These are phyloP conservation scores for Luvunga scandens DNA, from an alignment of 345 rosid species.

Conservation along the genomic window DNA sequence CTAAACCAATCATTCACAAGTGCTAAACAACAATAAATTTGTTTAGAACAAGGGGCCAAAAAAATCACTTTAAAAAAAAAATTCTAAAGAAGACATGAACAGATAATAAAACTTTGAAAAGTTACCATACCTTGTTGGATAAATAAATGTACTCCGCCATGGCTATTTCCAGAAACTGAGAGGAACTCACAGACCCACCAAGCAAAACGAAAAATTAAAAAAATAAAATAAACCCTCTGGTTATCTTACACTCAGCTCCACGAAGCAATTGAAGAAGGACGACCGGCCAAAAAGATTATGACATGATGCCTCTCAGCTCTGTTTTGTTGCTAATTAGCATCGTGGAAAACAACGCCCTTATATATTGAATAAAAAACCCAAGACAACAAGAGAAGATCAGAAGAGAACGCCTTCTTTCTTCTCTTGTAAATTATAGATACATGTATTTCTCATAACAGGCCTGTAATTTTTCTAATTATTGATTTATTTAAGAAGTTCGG, in stretches of 20 bases:
- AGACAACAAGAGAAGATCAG: not conserved
- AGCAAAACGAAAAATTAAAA: not conserved
- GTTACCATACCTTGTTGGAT: slow-evolving; percentile 46
- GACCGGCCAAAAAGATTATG: not conserved
- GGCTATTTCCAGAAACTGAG: slow-evolving; percentile 32
- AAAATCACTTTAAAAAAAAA: too few species aligned
- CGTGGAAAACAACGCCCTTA: slow-evolving; percentile 20
- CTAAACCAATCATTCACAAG: slow-evolving; percentile 10
- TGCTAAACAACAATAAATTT: not conserved
- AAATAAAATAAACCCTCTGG: not conserved
- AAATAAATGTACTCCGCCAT: slow-evolving; percentile 72
- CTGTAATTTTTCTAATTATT: not conserved
- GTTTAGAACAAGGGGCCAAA: not conserved
- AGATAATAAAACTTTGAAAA: not conserved
- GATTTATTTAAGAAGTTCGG: not conserved
- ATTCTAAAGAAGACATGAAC: not conserved
- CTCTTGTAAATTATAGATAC: not conserved
- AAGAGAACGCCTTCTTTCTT: not conserved
- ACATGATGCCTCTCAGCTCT: not conserved
- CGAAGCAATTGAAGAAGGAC: not conserved
- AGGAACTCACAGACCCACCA: slow-evolving; percentile 1
- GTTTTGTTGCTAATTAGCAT: not conserved
- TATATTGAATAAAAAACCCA: too few species aligned
- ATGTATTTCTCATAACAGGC: not conserved
- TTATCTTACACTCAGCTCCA: not conserved